A percentile compares a stretch with the other conserved stretches of the same genome.
phyloP scores from a whole-genome alignment of 495 filamentous ascomycete species.

The Aspergillus heteromorphus region DNA sequence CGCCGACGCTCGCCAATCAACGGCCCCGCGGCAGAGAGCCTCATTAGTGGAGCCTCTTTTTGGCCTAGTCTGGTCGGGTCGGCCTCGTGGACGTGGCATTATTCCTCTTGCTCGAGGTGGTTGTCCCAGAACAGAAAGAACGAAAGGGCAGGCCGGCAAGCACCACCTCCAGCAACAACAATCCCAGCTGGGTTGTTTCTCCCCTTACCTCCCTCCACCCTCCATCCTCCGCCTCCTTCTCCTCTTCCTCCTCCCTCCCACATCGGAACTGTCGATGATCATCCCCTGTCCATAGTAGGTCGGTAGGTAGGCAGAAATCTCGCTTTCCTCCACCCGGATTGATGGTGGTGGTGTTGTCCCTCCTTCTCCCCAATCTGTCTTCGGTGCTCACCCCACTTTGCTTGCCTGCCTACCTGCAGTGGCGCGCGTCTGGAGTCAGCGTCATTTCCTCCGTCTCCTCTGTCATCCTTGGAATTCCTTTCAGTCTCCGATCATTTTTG shows the following conservation, averaged over 20 bases:
- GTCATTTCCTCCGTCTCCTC: slow-evolving; percentile 4
- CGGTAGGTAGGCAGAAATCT: background rate
- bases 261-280: background rate
- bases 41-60: slow-evolving; percentile 17
- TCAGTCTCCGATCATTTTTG: background rate
- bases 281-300: background rate
- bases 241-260: slow-evolving; percentile 2
- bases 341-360: background rate
- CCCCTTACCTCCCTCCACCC: background rate
- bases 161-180: no score
- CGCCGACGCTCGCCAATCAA: slow-evolving; percentile 12
- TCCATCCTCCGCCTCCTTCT: background rate
- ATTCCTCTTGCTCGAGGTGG: slow-evolving; percentile 4
- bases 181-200: background rate
- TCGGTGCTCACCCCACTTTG: slow-evolving; percentile 7
- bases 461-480: background rate
- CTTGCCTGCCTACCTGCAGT: slow-evolving; percentile 13
- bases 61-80: slow-evolving; percentile 11
- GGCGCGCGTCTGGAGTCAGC: slow-evolving; percentile 19
- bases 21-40: slow-evolving; percentile 10
- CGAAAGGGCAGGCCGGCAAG: background rate
- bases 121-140: background rate
- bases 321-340: background rate
- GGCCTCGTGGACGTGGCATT: slow-evolving; percentile 21
- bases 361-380: background rate